Percentiles rank a stretch among this genome's conserved stretches.
Evolutionary conservation across 805 yeast species (phyloP).

Genomic region (Monosporozyma aquatica): DNA sequence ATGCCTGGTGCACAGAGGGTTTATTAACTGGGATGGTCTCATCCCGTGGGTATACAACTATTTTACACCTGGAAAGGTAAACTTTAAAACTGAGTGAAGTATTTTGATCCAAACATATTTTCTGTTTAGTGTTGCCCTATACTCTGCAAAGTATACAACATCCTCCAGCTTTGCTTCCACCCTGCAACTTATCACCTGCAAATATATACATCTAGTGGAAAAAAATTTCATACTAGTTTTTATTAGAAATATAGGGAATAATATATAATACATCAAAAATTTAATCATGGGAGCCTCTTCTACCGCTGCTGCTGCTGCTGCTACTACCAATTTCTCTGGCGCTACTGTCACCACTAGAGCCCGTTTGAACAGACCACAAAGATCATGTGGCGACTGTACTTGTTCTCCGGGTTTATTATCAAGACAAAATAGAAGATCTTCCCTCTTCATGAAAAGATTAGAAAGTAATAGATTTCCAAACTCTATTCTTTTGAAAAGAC

Average conservation of each 20-base stretch:
- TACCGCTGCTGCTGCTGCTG: conserved; percentile 2
- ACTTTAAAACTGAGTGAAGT: too few relatives aligned
- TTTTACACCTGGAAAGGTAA: too few relatives aligned
- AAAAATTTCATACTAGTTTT: too few relatives aligned
- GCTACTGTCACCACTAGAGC: background rate
- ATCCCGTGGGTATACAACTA: too few relatives aligned
- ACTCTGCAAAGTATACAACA: too few relatives aligned
- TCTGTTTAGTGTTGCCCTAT: too few relatives aligned
- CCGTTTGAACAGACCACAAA: conserved; percentile 22
- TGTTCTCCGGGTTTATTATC: conserved; percentile 77
- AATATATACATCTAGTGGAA: background rate
- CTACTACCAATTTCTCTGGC: conserved; percentile 1
- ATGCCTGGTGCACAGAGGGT: too few relatives aligned
- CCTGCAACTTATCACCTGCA: too few relatives aligned
- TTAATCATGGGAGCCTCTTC: conserved; percentile 3
- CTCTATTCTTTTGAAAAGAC: background rate
- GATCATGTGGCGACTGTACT: conserved; percentile 66
- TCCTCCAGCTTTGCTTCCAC: too few relatives aligned
- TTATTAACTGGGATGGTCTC: too few relatives aligned
- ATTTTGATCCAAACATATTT: too few relatives aligned
- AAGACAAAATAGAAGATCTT: conserved; percentile 53
- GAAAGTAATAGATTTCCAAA: conserved; percentile 16
- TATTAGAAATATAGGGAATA: too few relatives aligned
- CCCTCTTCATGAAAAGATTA: conserved; percentile 33
- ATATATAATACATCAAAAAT: background rate